Conservation (phyloP, 2,329 filamentous ascomycete species). For the Penicillium sp. region DNA sequence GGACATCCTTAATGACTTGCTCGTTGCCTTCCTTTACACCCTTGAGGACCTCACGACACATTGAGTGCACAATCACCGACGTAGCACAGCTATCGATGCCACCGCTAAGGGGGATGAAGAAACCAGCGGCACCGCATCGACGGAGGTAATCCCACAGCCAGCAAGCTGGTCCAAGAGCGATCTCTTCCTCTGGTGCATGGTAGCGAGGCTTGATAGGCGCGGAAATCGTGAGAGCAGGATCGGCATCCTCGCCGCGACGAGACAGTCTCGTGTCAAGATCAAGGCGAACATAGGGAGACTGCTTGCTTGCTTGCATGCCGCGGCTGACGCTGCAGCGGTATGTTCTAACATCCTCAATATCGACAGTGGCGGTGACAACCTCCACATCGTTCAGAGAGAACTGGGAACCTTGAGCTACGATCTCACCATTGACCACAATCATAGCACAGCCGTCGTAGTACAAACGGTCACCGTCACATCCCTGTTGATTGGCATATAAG, state of each 20-base stretch:
- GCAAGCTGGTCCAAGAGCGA: constrained; percentile 62
- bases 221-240: constrained; percentile 48
- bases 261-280: constrained; percentile 38
- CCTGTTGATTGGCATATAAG: constrained; percentile 62
- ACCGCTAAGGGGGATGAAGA: constrained; percentile 40
- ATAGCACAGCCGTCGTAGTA: constrained; percentile 64
- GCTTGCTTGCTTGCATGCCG: constrained; percentile 35
- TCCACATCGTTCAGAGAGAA: constrained; percentile 66
- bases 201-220: constrained; percentile 50
- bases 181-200: constrained; percentile 65
- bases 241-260: constrained; percentile 38
- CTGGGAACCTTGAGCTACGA: constrained; percentile 65
- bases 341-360: constrained; percentile 62
- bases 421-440: constrained; percentile 61
- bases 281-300: constrained; percentile 35
- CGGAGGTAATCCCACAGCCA: constrained; percentile 57
- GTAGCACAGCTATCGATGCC: constrained; percentile 43
- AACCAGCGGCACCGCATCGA: constrained; percentile 37
- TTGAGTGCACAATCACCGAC: constrained; percentile 40
- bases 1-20: constrained; percentile 55
- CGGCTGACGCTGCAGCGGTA: constrained; percentile 31
- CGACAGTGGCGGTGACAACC: constrained; percentile 64
- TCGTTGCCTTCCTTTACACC: constrained; percentile 36
- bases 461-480: constrained; percentile 60
- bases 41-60: constrained; percentile 39